Evolutionary conservation across 192 early-diverging fungal genomes (phyloP).

Genomic region (Podila minutissima): DNA sequence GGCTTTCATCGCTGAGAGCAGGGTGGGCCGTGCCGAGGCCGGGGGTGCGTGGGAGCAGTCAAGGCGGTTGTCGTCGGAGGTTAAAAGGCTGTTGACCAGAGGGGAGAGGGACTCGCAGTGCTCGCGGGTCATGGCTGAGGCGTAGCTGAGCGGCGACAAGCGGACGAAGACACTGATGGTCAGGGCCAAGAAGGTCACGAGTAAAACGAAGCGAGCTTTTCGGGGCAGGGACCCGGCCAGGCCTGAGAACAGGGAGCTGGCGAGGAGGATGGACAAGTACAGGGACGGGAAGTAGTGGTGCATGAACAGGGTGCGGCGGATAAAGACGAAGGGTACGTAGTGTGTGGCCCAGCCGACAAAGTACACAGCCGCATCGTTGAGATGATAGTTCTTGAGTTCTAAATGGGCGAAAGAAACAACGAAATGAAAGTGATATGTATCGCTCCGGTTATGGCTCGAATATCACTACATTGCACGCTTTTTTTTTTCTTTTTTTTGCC

Average conservation of each 20-base stretch:
- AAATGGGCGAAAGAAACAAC: neutral
- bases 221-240: constrained; percentile 6
- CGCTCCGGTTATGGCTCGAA: too few relatives aligned
- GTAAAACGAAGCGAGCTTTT: neutral
- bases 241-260: constrained; percentile 56
- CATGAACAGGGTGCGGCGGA: constrained; percentile 78
- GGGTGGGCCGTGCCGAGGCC: neutral
- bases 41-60: constrained; percentile 10
- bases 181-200: neutral
- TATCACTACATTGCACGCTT: too few relatives aligned
- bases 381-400: constrained; percentile 49
- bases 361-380: constrained; percentile 24
- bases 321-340: constrained; percentile 83
- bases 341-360: constrained; percentile 71
- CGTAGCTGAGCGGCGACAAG: constrained; percentile 15
- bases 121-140: constrained; percentile 1
- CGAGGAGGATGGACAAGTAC: constrained; percentile 76
- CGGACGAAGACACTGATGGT: neutral
- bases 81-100: neutral
- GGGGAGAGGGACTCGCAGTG: neutral
- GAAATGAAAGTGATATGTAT: too few relatives aligned
- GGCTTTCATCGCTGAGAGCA: neutral
- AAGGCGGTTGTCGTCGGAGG: neutral
- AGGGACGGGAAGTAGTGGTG: constrained; percentile 86
- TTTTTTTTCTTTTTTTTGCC: too few relatives aligned